phyloP scores from a whole-genome alignment of 2,329 filamentous ascomycete species.

The Diaporthe aspalathi region DNA sequence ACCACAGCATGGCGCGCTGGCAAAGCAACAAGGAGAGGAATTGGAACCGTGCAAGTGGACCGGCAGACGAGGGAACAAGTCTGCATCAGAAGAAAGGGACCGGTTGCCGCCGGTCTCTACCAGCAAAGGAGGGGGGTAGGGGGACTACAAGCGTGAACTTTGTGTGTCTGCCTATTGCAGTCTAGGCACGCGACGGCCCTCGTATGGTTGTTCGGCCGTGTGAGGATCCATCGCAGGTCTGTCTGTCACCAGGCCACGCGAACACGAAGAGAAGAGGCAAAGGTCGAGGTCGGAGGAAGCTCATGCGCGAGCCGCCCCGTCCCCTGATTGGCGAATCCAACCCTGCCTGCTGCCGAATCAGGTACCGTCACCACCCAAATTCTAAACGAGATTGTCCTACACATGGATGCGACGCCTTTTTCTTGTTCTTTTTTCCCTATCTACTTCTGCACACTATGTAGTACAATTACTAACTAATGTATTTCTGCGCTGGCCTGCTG shows the following conservation, averaged over 20 bases:
- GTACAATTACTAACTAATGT: not conserved
- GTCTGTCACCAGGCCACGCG: slow-evolving; percentile 15
- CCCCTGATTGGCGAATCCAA: slow-evolving; percentile 23
- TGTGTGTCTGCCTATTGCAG: not conserved
- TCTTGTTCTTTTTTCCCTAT: not conserved
- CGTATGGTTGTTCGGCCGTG: not conserved
- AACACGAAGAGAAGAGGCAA: slow-evolving; percentile 25
- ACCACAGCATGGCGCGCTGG: not conserved
- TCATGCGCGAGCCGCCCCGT: slow-evolving; percentile 2
- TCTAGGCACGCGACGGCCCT: slow-evolving; percentile 18
- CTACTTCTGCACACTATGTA: no score
- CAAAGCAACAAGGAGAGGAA: not conserved
- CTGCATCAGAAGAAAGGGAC: not conserved
- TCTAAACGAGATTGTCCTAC: slow-evolving; percentile 31
- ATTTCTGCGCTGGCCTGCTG: slow-evolving; percentile 2
- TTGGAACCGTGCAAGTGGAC: no score
- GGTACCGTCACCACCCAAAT: slow-evolving; percentile 25
- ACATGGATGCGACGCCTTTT: slow-evolving; percentile 19
- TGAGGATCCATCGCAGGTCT: not conserved
- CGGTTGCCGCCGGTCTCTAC: not conserved
- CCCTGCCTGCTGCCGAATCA: slow-evolving; percentile 19
- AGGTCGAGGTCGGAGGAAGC: not conserved
- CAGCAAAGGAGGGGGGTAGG: not conserved
- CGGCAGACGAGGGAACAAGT: not conserved
- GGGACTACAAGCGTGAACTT: not conserved